Evolutionary conservation across 495 filamentous ascomycete genomes (phyloP).

Genomic region (Tuber magnatum): DNA sequence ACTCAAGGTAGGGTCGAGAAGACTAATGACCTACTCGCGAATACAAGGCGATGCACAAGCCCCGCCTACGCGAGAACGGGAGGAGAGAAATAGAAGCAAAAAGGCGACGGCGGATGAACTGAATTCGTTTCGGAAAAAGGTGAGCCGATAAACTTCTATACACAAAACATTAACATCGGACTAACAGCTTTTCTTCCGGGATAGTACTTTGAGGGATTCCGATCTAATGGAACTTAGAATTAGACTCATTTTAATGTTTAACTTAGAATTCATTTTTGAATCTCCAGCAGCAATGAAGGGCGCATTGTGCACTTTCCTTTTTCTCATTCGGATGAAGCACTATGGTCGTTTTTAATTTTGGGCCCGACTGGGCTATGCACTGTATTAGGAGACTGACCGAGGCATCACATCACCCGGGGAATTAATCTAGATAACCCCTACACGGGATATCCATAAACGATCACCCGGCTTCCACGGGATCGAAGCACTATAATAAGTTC

Average conservation of each 20-base stretch:
- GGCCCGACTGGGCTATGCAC: background rate
- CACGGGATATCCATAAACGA: background rate
- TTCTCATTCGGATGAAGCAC: background rate
- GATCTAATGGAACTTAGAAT: background rate
- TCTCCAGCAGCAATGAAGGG: background rate
- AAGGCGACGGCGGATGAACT: slow-evolving; percentile 60
- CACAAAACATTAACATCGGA: background rate
- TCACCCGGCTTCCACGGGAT: background rate
- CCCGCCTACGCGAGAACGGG: slow-evolving; percentile 42
- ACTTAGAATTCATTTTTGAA: background rate
- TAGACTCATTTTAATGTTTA: background rate
- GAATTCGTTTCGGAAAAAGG: slow-evolving; percentile 64
- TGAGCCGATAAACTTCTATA: slow-evolving; percentile 4
- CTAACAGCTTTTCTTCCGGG: background rate
- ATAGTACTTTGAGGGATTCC: background rate
- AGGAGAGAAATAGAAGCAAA: slow-evolving; percentile 24
- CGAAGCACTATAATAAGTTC: background rate
- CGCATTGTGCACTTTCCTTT: background rate
- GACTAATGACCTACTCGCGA: slow-evolving; percentile 76
- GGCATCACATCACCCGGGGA: background rate
- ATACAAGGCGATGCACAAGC: slow-evolving; percentile 54
- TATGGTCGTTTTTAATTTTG: background rate
- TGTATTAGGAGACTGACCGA: background rate
- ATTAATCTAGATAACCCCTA: background rate
- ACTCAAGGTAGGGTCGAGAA: slow-evolving; percentile 61